Evolutionary conservation across 768 basidiomycete species (phyloP), one percentile per base, ranked within the genome.

Genomic region (Plicaturopsis crispa): DNA sequence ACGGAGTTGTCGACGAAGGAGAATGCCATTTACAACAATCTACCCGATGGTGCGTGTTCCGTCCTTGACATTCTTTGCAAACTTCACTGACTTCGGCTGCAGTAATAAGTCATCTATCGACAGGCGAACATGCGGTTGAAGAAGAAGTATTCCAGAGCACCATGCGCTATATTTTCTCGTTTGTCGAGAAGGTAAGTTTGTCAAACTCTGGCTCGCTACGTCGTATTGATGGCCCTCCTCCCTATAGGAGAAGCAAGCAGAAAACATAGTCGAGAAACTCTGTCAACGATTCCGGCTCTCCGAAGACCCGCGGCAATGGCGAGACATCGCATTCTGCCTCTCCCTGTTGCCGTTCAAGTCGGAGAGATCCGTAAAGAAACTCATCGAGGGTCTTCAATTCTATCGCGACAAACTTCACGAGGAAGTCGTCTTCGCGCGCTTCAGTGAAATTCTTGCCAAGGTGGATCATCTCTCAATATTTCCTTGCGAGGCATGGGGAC

Each of bases 361-460:
- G 1, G 96, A 99, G 48, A 76, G 86, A 22, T 94, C 92, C 0
- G 78, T 97, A 50, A 97, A 96, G 75, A 96, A 93, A 57, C 75
- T 98, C 43, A 86, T 91, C 49, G 94, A 98, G 47, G 92, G 78
- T 1, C 58, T 99, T 18, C 88, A 83, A 33, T 85, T 81, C 62
- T 99, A 99, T 52, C 83, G 91, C 37, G 96, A 98, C 67, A 99
- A 99, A 61, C 64, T 99, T 28, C 88, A 94, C 61, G 93, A 98
- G 44, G 69, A 78, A 30, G 66, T 60, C 1, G 94, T 99, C 4
- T 97, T 72, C 55, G 70, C 67, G 21, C 67, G 80, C 33, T 97
- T 99, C 59, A 72, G 71, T 19, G 93, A 98, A 54, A 97, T 98
- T 42, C 71, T 99, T n/a, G 62, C 62, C 35, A 99, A 97, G 75